Evolutionary conservation across 352 stramenopile genomes (phyloP).

Genomic region (Albugo candida): DNA sequence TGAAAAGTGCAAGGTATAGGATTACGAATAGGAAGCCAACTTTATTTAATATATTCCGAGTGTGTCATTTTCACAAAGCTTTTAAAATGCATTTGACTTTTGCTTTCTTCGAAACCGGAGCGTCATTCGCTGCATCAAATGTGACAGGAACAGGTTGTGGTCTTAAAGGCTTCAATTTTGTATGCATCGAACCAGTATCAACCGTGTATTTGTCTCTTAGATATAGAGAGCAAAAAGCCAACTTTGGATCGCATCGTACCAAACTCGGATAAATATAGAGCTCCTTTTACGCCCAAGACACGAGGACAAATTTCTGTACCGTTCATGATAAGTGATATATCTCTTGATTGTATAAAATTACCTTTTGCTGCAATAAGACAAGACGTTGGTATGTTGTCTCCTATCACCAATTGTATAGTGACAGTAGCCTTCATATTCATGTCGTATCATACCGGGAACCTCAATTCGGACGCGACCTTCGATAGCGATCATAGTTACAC

Average conservation of each 20-base stretch:
- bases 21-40: too few species aligned
- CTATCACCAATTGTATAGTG: constrained; percentile 96
- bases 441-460: constrained; percentile 82
- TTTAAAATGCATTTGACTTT: constrained; percentile 93
- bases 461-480: constrained; percentile 86
- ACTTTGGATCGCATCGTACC: constrained; percentile 83
- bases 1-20: too few species aligned
- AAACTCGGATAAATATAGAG: constrained; percentile 73
- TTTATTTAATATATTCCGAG: too few species aligned
- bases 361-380: constrained; percentile 55
- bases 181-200: constrained; percentile 83
- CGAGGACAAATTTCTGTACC: constrained; percentile 39
- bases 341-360: constrained; percentile 30
- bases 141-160: constrained; percentile 89
- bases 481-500: constrained; percentile 82
- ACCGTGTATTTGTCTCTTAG: constrained; percentile 95
- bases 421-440: constrained; percentile 91
- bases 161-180: constrained; percentile 47
- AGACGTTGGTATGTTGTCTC: constrained; percentile 93
- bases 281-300: constrained; percentile 38
- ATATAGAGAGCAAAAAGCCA: constrained; percentile 81
- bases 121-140: constrained; percentile 94
- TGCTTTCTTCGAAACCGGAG: constrained; percentile 89
- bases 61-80: too few species aligned
- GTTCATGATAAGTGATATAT: constrained; percentile 44